Conservation (phyloP, 805 yeast genomes). For the Saturnispora dispora region DNA sequence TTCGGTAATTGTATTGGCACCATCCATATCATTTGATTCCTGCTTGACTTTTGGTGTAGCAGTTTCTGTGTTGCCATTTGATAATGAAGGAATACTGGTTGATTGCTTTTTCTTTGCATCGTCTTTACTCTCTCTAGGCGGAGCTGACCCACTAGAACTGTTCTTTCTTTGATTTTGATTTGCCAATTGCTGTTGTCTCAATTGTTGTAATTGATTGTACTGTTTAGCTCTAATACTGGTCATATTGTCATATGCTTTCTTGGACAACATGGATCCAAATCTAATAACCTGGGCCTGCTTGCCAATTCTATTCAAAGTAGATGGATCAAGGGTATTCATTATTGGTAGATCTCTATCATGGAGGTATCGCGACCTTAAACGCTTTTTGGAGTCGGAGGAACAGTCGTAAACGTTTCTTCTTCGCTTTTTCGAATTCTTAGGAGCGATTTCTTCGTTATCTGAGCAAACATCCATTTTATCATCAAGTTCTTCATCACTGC, state of each 20-base stretch:
- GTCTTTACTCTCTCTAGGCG: neutral
- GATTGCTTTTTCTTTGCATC: neutral
- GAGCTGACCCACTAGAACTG: neutral
- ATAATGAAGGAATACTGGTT: neutral
- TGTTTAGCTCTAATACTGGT: constrained; percentile 62
- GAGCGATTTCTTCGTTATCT: constrained; percentile 1
- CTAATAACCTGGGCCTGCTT: constrained; percentile 83
- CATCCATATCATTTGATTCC: neutral
- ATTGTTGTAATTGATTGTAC: constrained; percentile 31
- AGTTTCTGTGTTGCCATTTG: neutral
- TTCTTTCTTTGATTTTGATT: constrained; percentile 21
- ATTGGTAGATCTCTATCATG: constrained; percentile 37
- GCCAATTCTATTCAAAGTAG: constrained; percentile 70
- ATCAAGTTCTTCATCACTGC: constrained; percentile 12
- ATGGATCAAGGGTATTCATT: constrained; percentile 65
- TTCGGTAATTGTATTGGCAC: neutral
- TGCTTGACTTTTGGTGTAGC: neutral
- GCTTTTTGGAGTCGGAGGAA: constrained; percentile 25
- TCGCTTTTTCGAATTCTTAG: constrained; percentile 10
- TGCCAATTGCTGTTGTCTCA: constrained; percentile 30
- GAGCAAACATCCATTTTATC: constrained; percentile 22
- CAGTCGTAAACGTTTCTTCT: constrained; percentile 29
- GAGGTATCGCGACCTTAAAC: constrained; percentile 41
- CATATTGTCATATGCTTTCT: constrained; percentile 83
- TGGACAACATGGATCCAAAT: constrained; percentile 83